phyloP scores from a whole-genome alignment of 495 filamentous ascomycete species.

The Bombardia bombarda region DNA sequence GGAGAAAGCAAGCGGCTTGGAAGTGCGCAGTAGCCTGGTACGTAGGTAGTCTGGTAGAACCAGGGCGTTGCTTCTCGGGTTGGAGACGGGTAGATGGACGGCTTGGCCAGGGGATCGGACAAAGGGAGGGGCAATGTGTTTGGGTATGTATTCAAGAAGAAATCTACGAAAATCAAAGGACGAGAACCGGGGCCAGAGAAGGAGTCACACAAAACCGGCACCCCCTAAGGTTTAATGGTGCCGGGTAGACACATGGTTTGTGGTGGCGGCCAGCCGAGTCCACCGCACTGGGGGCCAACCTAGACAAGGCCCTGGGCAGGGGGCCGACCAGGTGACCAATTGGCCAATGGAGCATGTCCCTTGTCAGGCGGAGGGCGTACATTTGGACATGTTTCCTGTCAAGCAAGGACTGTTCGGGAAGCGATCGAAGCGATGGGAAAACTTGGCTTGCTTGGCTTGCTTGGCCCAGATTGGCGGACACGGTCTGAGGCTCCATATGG shows the following conservation, averaged over 20 bases:
- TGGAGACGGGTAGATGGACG: conserved; percentile 16
- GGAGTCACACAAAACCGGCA: neutral
- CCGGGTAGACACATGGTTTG: neutral
- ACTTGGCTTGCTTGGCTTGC: too few species aligned
- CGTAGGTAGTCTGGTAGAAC: too few species aligned
- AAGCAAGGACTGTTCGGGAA: neutral
- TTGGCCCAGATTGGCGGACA: neutral
- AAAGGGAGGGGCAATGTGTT: neutral
- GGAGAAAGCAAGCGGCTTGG: conserved; percentile 1
- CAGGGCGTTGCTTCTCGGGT: conserved; percentile 11
- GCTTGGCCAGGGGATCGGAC: too few species aligned
- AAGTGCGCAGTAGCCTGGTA: too few species aligned
- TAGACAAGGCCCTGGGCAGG: neutral
- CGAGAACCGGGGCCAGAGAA: too few species aligned
- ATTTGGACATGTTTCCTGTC: neutral
- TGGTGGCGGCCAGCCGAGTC: too few species aligned
- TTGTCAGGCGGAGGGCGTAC: conserved; percentile 2
- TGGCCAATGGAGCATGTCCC: conserved; percentile 16
- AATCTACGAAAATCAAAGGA: too few species aligned
- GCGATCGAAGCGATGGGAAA: neutral
- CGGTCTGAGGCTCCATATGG: neutral
- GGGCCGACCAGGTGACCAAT: conserved; percentile 28
- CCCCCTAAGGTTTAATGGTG: conserved; percentile 1
- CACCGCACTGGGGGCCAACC: neutral
- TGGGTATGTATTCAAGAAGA: neutral